A percentile compares a stretch with the other conserved stretches of the same genome.
Evolutionary conservation across 495 filamentous ascomycete genomes (phyloP).

Genomic region (Xylaria venustula): DNA sequence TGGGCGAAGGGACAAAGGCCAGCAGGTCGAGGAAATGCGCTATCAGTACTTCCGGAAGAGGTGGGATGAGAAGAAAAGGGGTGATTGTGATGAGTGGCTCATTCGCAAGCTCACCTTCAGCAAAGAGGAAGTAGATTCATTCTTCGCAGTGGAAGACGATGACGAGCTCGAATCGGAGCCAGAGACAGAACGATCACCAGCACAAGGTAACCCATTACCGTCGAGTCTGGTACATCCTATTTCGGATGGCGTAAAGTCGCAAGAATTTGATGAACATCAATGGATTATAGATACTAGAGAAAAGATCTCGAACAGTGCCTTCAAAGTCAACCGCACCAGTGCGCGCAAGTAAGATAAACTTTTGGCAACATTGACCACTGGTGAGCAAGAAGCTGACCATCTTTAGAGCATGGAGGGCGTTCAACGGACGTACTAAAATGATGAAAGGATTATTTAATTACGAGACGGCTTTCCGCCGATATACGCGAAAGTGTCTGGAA

Average conservation of each 20-base stretch:
- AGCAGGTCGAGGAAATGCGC: constrained; percentile 32
- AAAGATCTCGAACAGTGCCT: constrained; percentile 3
- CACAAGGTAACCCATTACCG: too few species aligned
- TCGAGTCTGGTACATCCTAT: neutral
- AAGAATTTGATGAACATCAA: neutral
- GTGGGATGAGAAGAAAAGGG: constrained; percentile 22
- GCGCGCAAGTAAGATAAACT: constrained; percentile 6
- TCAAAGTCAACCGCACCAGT: neutral
- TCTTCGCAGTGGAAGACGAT: neutral
- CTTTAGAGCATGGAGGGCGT: constrained; percentile 52
- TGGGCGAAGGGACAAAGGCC: constrained; percentile 22
- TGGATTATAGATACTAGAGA: constrained; percentile 4
- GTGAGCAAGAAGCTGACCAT: constrained; percentile 9
- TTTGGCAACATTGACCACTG: neutral
- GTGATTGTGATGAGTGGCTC: constrained; percentile 42
- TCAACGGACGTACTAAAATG: constrained; percentile 55
- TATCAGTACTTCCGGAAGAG: constrained; percentile 33
- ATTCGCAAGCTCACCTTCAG: constrained; percentile 49
- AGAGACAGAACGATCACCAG: neutral
- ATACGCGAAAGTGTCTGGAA: constrained; percentile 45
- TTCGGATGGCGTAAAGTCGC: neutral
- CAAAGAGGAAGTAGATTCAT: constrained; percentile 41
- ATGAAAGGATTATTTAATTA: constrained; percentile 63
- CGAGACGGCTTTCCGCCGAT: constrained; percentile 47
- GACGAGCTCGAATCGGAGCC: neutral